Evolutionary conservation across 2,329 filamentous ascomycete genomes (phyloP), one percentile per base, ranked within the genome.

Genomic region (Mycosphaerelloides madeirae): DNA sequence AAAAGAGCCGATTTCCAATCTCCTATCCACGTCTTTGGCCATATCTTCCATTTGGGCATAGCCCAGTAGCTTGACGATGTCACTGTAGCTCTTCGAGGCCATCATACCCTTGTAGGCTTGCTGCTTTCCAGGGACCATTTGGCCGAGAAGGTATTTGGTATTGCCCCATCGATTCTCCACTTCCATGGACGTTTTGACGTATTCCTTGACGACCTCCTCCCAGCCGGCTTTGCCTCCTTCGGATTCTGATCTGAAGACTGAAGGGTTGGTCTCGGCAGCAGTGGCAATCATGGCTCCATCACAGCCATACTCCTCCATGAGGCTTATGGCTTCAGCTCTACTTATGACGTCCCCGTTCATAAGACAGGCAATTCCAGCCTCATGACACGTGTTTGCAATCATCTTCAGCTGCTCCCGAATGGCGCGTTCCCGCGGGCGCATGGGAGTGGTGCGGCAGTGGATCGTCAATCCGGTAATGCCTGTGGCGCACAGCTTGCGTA

Each of bases 231-330:
- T 62, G 1, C 87, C 88, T 9, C 88, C 89, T 31, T 87, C 78
- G 1, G 74, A 77, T 29, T 77, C 68, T 1, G 76, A 65, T 31
- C 85, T 78, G 72, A 98, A 98, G 60, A 86, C 90, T 53, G 87
- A 94, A 3, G 89, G 80, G 62, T 98, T 98, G 52, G 83, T 80
- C 71, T 98, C 93, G 1, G 93, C 93, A 3, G 87, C 79, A 3
- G 88, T 93, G 8, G 93, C 93, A 59, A 98, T 97, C 93, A 98
- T 98, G 49, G 87, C 93, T 5, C 90, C 91, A 61, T 97, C 90
- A 5, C 85, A 86, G n/a, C 83, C 84, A 61, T 79, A 96, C 63
- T 95, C 84, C 19, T 78, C 60, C 49, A 89, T 83, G 6, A 98
- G 74, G 47, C 73, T 64, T 6, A 85, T 61, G 0, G 83, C 91